These are phyloP conservation scores for Bretschneidera sinensis DNA, from an alignment of 345 rosid species.

Conservation along the genomic window DNA sequence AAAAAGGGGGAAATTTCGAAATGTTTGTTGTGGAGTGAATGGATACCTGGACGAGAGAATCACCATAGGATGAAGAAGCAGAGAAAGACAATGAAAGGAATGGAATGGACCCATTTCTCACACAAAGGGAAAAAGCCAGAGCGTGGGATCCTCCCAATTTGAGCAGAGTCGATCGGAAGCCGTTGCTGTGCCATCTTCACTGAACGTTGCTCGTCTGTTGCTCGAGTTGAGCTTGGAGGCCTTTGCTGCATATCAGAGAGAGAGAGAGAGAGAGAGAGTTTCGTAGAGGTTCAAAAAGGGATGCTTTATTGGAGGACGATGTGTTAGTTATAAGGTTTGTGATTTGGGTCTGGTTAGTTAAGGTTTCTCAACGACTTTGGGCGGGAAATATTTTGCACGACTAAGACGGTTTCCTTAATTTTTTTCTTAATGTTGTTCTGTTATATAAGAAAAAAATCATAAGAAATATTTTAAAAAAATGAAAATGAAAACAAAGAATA, in stretches of 20 bases:
- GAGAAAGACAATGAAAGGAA: constrained; percentile 44
- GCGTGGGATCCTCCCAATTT: constrained; percentile 18
- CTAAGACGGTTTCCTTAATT: no score
- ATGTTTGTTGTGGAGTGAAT: neutral
- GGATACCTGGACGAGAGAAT: constrained; percentile 50
- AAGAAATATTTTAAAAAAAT: no score
- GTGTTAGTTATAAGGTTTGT: neutral
- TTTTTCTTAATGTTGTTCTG: no score
- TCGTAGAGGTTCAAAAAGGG: no score
- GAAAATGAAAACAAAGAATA: no score
- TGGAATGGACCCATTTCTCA: constrained; percentile 37
- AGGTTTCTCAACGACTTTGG: constrained; percentile 13
- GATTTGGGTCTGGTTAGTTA: constrained; percentile 8
- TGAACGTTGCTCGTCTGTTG: no score
- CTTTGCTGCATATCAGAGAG: neutral
- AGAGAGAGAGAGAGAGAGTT: constrained; percentile 8
- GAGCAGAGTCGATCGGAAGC: constrained; percentile 35
- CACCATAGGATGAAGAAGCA: constrained; percentile 64
- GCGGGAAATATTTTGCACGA: constrained; percentile 20
- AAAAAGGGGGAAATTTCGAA: no score
- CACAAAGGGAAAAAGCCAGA: constrained; percentile 22
- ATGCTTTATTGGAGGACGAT: no score
- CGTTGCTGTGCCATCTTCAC: no score
- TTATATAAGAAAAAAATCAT: no score
- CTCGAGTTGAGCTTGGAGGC: neutral